Conservation (phyloP, 371 early-diverging fungal species). For the Paraphysoderma sedebokerense region DNA sequence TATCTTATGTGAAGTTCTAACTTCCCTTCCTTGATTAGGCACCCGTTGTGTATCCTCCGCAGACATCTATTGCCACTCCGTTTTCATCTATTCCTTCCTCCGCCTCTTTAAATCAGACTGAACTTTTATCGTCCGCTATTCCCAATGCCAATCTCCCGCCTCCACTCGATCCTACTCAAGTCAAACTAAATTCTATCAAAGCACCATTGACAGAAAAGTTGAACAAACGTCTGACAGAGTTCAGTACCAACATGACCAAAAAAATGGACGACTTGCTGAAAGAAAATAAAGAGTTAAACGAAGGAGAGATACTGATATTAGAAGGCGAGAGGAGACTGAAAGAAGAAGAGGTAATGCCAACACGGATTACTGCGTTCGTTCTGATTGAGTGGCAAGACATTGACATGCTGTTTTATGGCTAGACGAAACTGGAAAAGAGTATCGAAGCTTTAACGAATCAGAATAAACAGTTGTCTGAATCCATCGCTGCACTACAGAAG, state of each 20-base stretch:
- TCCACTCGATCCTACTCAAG: constrained; percentile 1
- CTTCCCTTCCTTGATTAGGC: too few relatives aligned
- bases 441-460: constrained; percentile 8
- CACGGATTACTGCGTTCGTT: background rate
- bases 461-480: constrained; percentile 19
- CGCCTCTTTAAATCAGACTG: background rate
- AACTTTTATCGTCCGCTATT: background rate
- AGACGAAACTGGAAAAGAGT: background rate
- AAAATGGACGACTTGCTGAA: background rate
- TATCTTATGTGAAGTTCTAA: too few relatives aligned
- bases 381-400: background rate
- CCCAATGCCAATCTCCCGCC: constrained; percentile 2
- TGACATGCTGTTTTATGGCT: background rate
- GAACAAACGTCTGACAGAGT: background rate
- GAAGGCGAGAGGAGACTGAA: background rate
- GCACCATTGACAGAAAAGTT: background rate
- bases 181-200: background rate
- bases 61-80: constrained; percentile 1
- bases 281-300: background rate
- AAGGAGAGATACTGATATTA: background rate
- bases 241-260: background rate
- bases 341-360: background rate
- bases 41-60: too few relatives aligned
- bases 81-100: constrained; percentile 2
- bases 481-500: constrained; percentile 23